Evolutionary conservation across 345 rosid genomes (phyloP).

Genomic region (Streptanthus diversifolius): DNA sequence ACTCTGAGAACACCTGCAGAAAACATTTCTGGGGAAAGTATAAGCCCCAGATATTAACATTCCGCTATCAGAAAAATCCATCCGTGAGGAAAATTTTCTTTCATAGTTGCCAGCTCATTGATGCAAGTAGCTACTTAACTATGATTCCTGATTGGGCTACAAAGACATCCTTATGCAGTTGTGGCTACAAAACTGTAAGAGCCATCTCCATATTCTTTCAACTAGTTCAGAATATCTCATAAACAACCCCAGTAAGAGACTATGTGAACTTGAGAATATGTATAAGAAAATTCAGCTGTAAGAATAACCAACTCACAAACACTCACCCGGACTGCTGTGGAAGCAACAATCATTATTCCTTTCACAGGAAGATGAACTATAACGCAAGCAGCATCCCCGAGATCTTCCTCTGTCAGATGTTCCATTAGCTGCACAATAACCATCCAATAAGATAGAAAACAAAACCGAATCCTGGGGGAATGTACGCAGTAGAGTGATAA

Average conservation of each 20-base stretch:
- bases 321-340: slow-evolving; percentile 29
- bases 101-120: neutral
- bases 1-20: slow-evolving; percentile 5
- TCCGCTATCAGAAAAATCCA: neutral
- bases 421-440: slow-evolving; percentile 33
- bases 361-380: slow-evolving; percentile 7
- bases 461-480: neutral
- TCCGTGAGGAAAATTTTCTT: neutral
- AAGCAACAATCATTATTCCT: slow-evolving; percentile 26
- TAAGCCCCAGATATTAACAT: neutral
- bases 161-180: neutral
- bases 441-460: slow-evolving; percentile 14
- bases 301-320: slow-evolving; percentile 9
- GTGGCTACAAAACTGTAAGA: neutral
- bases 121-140: neutral
- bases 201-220: neutral
- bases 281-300: neutral
- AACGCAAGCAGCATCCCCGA: slow-evolving; percentile 30
- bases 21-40: neutral
- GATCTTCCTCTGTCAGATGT: slow-evolving; percentile 29
- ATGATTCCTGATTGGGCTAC: neutral
- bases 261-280: neutral
- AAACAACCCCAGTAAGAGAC: neutral
- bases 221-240: neutral
- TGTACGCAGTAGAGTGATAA: neutral